Percentiles rank a stretch among this genome's conserved stretches.
Conservation (phyloP, 495 filamentous ascomycete species). For the Xylaria venustula region DNA sequence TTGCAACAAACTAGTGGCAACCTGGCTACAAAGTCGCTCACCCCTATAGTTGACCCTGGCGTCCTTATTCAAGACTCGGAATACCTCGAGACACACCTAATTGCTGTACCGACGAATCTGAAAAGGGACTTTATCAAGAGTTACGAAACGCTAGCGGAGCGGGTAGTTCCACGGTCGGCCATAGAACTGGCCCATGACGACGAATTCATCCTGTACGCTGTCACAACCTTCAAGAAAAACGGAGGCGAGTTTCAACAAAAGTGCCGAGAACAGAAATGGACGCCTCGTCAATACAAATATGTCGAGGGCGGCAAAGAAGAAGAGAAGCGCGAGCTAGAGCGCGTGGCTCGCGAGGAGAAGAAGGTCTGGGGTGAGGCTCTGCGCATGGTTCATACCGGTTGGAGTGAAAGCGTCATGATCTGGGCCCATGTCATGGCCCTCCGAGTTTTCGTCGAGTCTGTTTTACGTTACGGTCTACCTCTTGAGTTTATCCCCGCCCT, state of each 20-base stretch:
- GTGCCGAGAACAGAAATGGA: conserved; percentile 87
- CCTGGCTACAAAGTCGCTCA: conserved; percentile 87
- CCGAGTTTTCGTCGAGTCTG: conserved; percentile 94
- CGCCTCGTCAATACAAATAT: conserved; percentile 90
- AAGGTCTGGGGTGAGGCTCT: conserved; percentile 92
- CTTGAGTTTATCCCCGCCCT: conserved; percentile 82
- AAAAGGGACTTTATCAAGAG: conserved; percentile 82
- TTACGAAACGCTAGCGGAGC: conserved; percentile 81
- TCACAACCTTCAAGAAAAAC: conserved; percentile 91
- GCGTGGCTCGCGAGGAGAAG: conserved; percentile 73
- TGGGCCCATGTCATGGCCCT: conserved; percentile 90
- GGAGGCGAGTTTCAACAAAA: conserved; percentile 83
- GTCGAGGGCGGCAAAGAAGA: conserved; percentile 84
- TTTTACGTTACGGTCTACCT: conserved; percentile 88
- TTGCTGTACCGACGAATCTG: conserved; percentile 75
- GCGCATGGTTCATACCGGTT: conserved; percentile 77
- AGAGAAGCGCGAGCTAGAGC: conserved; percentile 80
- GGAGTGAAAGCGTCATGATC: conserved; percentile 92
- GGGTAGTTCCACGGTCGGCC: conserved; percentile 87
- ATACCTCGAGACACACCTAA: conserved; percentile 91
- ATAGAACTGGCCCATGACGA: conserved; percentile 73
- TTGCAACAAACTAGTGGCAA: conserved; percentile 64
- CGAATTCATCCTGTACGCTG: conserved; percentile 84
- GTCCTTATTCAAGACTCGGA: conserved; percentile 85
- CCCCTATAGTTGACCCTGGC: conserved; percentile 76